Conservation (phyloP, 106 monocot genomes). For the Agapanthus africanus region DNA sequence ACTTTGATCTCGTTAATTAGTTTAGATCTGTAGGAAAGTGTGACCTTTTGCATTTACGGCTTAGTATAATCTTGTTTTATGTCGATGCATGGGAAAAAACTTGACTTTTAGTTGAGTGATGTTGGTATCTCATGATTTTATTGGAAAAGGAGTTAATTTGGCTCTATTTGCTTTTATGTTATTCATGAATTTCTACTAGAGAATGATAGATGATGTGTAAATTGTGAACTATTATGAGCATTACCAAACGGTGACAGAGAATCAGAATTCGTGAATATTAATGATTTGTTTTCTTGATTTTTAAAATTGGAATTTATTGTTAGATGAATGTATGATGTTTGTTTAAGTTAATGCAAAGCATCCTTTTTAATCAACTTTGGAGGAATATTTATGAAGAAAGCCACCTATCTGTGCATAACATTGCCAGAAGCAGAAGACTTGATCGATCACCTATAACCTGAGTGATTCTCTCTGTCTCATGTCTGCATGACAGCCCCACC, state of each 20-base stretch:
- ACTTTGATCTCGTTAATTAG: slow-evolving; percentile 1
- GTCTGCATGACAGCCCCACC: no score
- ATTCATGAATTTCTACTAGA: background rate
- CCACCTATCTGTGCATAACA: background rate
- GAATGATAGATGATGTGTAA: background rate
- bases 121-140: background rate
- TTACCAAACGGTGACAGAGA: background rate
- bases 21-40: background rate
- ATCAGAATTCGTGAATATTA: background rate
- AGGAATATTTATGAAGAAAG: background rate
- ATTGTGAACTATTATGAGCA: background rate
- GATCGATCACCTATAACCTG: no score
- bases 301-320: background rate
- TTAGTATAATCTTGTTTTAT: no score
- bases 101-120: background rate
- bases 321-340: background rate
- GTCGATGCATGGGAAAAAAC: background rate
- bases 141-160: no score
- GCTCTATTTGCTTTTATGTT: background rate
- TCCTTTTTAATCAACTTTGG: background rate
- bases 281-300: background rate
- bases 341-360: background rate
- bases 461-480: no score
- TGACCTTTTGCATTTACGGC: no score
- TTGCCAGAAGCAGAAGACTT: no score